These are phyloP conservation scores for Tetradesmus obliquus DNA, from an alignment of 139 green algal genomes.

Conservation along the genomic window DNA sequence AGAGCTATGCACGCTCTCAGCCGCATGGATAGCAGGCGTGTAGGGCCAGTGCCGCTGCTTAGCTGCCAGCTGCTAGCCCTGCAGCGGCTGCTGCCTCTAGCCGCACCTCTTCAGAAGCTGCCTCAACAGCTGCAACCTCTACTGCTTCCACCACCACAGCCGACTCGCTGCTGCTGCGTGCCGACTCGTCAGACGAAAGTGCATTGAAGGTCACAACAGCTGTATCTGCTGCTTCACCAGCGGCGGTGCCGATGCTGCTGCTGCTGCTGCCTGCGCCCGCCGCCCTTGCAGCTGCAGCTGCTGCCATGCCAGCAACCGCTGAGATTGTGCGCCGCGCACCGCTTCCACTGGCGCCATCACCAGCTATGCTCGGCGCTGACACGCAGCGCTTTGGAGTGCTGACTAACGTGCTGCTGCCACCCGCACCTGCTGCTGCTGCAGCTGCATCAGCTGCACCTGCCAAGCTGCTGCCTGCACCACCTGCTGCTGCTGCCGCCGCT, in stretches of 20 bases:
- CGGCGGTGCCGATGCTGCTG: background rate
- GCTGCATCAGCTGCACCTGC: background rate
- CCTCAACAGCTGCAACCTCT: background rate
- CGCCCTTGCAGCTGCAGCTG: background rate
- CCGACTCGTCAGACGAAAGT: background rate
- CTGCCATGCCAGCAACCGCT: background rate
- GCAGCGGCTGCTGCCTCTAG: background rate
- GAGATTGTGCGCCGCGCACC: background rate
- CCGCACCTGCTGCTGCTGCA: background rate
- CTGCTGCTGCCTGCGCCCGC: background rate
- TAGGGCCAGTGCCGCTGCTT: background rate
- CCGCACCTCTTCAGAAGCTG: background rate
- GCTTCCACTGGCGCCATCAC: background rate
- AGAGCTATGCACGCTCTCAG: too few relatives aligned
- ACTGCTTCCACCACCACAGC: background rate
- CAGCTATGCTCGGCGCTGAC: background rate
- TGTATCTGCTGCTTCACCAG: background rate
- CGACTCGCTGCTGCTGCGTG: background rate
- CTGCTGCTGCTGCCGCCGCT: background rate
- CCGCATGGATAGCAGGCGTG: too few relatives aligned
- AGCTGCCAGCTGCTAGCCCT: background rate
- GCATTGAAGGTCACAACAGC: background rate
- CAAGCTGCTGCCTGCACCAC: background rate
- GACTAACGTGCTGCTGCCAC: background rate
- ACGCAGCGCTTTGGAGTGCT: background rate